Evolutionary conservation across 2,329 filamentous ascomycete genomes (phyloP).

Genomic region (Cercospora sp.): DNA sequence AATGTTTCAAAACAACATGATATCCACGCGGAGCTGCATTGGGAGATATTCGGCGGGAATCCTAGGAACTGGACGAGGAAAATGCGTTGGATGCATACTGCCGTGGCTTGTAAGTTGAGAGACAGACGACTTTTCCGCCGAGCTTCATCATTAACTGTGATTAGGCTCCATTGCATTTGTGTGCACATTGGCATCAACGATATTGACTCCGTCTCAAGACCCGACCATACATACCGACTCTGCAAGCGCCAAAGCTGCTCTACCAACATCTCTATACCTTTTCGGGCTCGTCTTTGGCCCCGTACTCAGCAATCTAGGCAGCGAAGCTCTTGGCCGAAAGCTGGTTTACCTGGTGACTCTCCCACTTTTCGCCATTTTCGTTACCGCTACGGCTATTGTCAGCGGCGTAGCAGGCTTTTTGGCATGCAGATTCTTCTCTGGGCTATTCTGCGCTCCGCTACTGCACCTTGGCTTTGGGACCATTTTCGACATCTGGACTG

Average conservation of each 20-base stretch:
- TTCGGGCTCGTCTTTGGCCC: slow-evolving; percentile 67
- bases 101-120: slow-evolving; percentile 36
- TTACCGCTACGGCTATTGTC: slow-evolving; percentile 44
- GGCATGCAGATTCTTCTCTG: slow-evolving; percentile 60
- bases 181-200: slow-evolving; percentile 26
- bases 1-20: slow-evolving; percentile 2
- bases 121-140: slow-evolving; percentile 39
- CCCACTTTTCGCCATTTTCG: slow-evolving; percentile 60
- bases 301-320: slow-evolving; percentile 63
- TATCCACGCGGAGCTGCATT: slow-evolving; percentile 19
- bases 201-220: slow-evolving; percentile 16
- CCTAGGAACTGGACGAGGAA: slow-evolving; percentile 43
- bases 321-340: slow-evolving; percentile 67
- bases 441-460: slow-evolving; percentile 36
- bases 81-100: slow-evolving; percentile 38
- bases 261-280: slow-evolving; percentile 60
- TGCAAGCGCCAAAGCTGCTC: slow-evolving; percentile 53
- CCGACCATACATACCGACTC: slow-evolving; percentile 51
- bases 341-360: slow-evolving; percentile 69
- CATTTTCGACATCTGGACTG: slow-evolving; percentile 41
- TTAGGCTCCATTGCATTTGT: slow-evolving; percentile 2
- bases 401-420: slow-evolving; percentile 69
- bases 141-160: background rate
- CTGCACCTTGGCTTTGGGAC: slow-evolving; percentile 42
- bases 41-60: slow-evolving; percentile 31